A percentile compares a stretch with the other conserved stretches of the same genome.
phyloP scores from a whole-genome alignment of 1,139 yeast species.

The Saccharomyces hybrid region DNA sequence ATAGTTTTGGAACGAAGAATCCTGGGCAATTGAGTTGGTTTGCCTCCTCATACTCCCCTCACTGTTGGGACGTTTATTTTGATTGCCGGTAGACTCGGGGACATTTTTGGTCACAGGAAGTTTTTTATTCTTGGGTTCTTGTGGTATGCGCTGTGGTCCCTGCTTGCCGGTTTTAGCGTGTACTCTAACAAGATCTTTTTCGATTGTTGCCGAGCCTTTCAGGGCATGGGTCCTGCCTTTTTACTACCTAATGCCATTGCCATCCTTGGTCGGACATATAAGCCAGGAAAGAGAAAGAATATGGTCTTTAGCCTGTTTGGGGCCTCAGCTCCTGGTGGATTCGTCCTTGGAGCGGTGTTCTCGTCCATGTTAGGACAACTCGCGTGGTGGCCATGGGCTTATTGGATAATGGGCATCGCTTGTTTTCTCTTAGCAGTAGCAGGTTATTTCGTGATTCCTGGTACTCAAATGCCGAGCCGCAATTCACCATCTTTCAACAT shows the following conservation, averaged over 20 bases:
- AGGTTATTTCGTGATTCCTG: constrained; percentile 34
- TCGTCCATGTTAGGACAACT: constrained; percentile 40
- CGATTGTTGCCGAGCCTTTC: constrained; percentile 47
- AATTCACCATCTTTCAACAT: background rate
- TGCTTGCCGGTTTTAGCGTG: constrained; percentile 44
- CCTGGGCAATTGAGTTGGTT: constrained; percentile 12
- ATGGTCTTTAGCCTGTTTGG: constrained; percentile 44
- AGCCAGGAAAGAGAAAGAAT: constrained; percentile 37
- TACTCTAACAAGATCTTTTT: constrained; percentile 41
- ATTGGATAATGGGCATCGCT: constrained; percentile 37
- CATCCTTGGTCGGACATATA: constrained; percentile 40
- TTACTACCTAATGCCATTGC: constrained; percentile 53
- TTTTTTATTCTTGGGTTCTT: constrained; percentile 43
- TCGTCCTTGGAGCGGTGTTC: constrained; percentile 40
- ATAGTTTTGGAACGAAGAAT: constrained; percentile 10
- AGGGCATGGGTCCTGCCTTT: constrained; percentile 55
- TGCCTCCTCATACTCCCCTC: constrained; percentile 3
- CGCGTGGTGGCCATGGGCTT: constrained; percentile 45
- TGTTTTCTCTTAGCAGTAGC: constrained; percentile 29
- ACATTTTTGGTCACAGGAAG: constrained; percentile 49
- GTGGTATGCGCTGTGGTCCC: constrained; percentile 44
- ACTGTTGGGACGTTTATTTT: constrained; percentile 37
- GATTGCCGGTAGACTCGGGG: constrained; percentile 58
- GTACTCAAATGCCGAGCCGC: background rate
- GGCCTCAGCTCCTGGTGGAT: constrained; percentile 46